Evolutionary conservation across 2,329 filamentous ascomycete species (phyloP), one percentile per base, ranked within the genome.

Genomic region (Colletotrichum neosansevieriae): DNA sequence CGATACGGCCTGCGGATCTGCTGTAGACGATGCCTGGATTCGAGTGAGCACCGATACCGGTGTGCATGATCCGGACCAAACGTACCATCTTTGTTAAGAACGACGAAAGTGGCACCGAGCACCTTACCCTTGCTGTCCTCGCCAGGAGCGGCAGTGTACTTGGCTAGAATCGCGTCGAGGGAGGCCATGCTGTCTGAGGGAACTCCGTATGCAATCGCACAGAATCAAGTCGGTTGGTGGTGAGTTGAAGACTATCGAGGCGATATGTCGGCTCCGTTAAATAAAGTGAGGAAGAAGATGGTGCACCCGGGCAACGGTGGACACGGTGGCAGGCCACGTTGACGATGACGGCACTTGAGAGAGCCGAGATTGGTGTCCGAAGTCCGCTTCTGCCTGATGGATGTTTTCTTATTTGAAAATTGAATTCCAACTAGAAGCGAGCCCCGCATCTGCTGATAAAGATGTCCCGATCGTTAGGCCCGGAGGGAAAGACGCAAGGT

Each of bases 61-160:
- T 29, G 29, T 29, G 29, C 29, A 29, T 29, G 29, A 29, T 29
- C 6, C 29, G 29, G 29, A 29, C 29, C 29, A 21, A 19, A 69
- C 70, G 32, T 49, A 76, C 79, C 77, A 58, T 80, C 59, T 58
- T 74, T 73, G 66, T 78, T 71, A 4, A 76, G 74, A 6, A 80
- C 77, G 9, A 77, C 69, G 58, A 81, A 80, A 3, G 79, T 75
- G 1, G 77, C 79, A 29, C 80, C 80, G 3, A 79, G 76, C 15
- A 81, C 66, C 71, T 78, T 80, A 44, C 76, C 72, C 2, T 69
- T 72, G 6, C 75, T 76, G 29, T 80, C 62, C 10, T 66, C 74
- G 2, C 74, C 67, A 7, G 70, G 75, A 15, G 72, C 47, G 38
- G 76, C 74, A 17, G 77, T 74, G 62, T 78, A 73, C 12, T 74